Evolutionary conservation across 1,284 basidiomycete species (phyloP), one percentile per base, ranked within the genome.

Genomic region (Trichosporon coremiiforme): DNA sequence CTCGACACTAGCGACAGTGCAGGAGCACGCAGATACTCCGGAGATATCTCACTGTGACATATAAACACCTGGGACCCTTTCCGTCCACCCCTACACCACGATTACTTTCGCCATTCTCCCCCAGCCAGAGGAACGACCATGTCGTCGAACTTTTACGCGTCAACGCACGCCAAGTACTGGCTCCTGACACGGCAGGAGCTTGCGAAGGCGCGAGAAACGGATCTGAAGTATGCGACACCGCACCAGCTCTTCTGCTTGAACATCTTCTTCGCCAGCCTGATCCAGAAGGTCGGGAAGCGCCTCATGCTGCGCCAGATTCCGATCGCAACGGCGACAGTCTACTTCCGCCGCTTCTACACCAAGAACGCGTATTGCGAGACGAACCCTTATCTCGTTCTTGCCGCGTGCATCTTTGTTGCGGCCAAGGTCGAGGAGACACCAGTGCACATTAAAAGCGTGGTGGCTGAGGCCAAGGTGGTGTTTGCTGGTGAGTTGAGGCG

Each of bases 371-470:
- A 94, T 79, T 94, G 91, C 83, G 94, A 97, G 78, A 95, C 95
- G 0, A 95, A 98, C 75, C 94, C 93, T 0, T 95, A 94, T 78
- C 86, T 96, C 65, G 94, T 98, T 53, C 89, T 94, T 41, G 90
- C 94, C 0, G 93, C 95, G 0, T 98, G 95, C 83, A 90, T 92
- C 73, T 98, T 98, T 82, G 90, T 98, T 29, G 95, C 96, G 2
- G 93, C 95, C 4, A 99, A 99, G 82, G 93, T 95, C 0, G 96
- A 99, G 78, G 96, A 99, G 81, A 93, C 91, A 0, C 95, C 96
- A 0, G 88, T 95, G 0, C 95, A 97, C 79, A 94, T 98, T 85
- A 97, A 97, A 85, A 91, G 88, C 70, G 90, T 96, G 22, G 90
- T 96, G n/a, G 85, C 89, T 0, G 95, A 97, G 79, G 90, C 94